Percentiles rank a stretch among this genome's conserved stretches.
phyloP scores from a whole-genome alignment of 495 filamentous ascomycete species.

The Penicillium odoratum region DNA sequence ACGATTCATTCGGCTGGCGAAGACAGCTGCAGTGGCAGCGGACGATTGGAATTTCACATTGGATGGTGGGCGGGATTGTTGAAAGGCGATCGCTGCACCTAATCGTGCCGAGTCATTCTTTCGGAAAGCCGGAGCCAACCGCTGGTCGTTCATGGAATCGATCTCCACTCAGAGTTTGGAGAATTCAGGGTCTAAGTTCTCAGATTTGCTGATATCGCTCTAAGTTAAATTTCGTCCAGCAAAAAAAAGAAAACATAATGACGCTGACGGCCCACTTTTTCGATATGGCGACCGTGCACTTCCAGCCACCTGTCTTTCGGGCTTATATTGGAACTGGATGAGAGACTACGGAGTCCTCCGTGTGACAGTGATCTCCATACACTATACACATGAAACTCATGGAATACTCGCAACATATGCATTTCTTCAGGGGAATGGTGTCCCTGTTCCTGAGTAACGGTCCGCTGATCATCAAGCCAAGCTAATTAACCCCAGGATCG shows the following conservation, averaged over 20 bases:
- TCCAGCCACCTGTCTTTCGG: neutral
- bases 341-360: too few species aligned
- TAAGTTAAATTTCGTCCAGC: conserved; percentile 6
- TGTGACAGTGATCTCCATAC: too few species aligned
- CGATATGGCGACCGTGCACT: neutral
- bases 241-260: conserved; percentile 2
- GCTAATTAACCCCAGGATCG: conserved; percentile 20
- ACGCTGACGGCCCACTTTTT: conserved; percentile 9
- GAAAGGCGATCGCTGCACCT: conserved; percentile 43
- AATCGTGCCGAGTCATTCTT: conserved; percentile 32
- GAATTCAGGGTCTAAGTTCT: neutral
- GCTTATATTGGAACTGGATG: neutral
- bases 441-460: neutral
- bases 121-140: conserved; percentile 28
- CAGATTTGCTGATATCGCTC: neutral
- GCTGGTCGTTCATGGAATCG: conserved; percentile 38
- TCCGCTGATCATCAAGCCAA: neutral
- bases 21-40: conserved; percentile 17
- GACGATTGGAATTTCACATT: conserved; percentile 18
- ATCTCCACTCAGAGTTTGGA: conserved; percentile 8
- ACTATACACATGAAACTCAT: too few species aligned
- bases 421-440: too few species aligned
- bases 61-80: conserved; percentile 19
- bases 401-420: too few species aligned
- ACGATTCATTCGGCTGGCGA: conserved; percentile 22